A percentile compares a stretch with the other conserved stretches of the same genome.
These are phyloP conservation scores for Boletus sp. DNA, from an alignment of 1,284 basidiomycete genomes.

Conservation along the genomic window DNA sequence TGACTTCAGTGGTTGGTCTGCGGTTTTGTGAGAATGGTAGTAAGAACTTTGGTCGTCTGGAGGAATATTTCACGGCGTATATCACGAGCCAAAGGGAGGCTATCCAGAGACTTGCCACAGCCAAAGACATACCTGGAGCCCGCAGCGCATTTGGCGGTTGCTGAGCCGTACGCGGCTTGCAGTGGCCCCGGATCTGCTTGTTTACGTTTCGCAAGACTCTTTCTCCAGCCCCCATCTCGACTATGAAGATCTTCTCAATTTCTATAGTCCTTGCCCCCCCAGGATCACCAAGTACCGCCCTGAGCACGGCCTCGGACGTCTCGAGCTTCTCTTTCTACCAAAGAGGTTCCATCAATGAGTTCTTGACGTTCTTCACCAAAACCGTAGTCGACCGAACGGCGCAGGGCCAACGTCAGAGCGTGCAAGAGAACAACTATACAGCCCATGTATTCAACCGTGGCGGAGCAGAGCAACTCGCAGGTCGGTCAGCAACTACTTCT, in stretches of 20 bases:
- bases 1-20: constrained; percentile 22
- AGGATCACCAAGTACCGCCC: constrained; percentile 57
- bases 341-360: constrained; percentile 80
- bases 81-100: constrained; percentile 26
- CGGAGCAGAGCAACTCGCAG: constrained; percentile 76
- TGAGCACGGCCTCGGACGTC: constrained; percentile 80
- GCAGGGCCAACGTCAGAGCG: constrained; percentile 85
- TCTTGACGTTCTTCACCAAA: constrained; percentile 89
- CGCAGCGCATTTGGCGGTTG: constrained; percentile 4
- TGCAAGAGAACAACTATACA: constrained; percentile 93
- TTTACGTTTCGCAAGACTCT: constrained; percentile 7
- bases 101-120: constrained; percentile 21
- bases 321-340: constrained; percentile 96
- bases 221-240: constrained; percentile 10
- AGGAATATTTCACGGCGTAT: constrained; percentile 24
- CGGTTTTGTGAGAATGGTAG: constrained; percentile 24
- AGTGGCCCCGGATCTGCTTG: not conserved
- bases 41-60: constrained; percentile 17
- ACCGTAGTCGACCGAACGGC: constrained; percentile 92
- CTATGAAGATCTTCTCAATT: constrained; percentile 74
- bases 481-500: constrained; percentile 42
- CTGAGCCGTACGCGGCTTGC: not conserved
- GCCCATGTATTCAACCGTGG: constrained; percentile 91
- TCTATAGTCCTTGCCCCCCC: constrained; percentile 60
- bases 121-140: constrained; percentile 19